Evolutionary conservation across 345 rosid genomes (phyloP), one percentile per base, ranked within the genome.

Genomic region (Salix brachista): DNA sequence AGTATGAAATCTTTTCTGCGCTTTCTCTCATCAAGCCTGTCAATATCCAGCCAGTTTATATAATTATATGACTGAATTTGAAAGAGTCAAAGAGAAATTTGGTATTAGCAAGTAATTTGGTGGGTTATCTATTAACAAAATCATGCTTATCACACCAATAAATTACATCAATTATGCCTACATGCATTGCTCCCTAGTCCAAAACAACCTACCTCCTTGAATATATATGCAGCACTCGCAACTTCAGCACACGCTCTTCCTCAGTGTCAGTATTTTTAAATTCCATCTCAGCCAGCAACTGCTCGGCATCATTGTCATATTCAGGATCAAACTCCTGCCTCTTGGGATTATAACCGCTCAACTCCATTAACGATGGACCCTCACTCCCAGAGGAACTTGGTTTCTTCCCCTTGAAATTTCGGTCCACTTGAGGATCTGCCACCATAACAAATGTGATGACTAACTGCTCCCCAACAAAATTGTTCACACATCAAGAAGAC

Each of bases 251-350:
- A 5, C 82, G 89, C 77, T 93, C 99, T 34, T 96, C 98, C 74
- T 90, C 97, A 10, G 92, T 82, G 81, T 96, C 98, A 41, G 85
- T 82, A 19, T 93, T 97, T 86, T 93, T 93, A 75, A 93, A 96
- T 83, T 96, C 99, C 99, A 96, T 96, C 82, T 96, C 99, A 70
- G 99, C 97, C 73, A 92, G 89, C 80, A 92, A 84, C 75, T 92
- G 94, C 89, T 96, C 99, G 25, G 98, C 97, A 78, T 93, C 99
- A 72, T 96, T 93, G 76, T 96, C 99, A 44, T 92, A 96, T 78
- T 93, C 99, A 19, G 97, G 88, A 79, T 96, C 98, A 78, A 93
- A 96, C 71, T 96, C 98, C 75, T 86, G 88, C 82, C 97, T 87
- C 84, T 92, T 96, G 44, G 88, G 77, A 81, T 92, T 96, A 84